Evolutionary conservation across 2,329 filamentous ascomycete genomes (phyloP).

Genomic region (Fusarium sp.): DNA sequence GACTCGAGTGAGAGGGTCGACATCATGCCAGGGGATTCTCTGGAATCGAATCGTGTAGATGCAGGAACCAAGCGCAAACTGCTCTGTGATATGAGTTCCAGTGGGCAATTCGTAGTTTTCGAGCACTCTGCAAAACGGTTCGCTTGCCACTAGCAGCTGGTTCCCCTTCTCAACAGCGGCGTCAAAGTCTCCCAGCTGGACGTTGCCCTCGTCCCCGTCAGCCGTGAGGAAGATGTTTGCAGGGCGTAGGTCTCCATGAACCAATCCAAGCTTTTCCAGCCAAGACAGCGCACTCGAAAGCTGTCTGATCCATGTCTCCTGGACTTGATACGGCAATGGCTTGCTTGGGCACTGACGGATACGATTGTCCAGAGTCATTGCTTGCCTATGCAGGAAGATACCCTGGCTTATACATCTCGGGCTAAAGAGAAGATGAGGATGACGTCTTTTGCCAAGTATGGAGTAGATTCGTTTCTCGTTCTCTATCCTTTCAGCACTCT

Average conservation of each 20-base stretch:
- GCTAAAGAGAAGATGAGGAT: constrained; percentile 11
- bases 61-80: constrained; percentile 15
- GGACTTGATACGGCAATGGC: neutral
- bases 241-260: constrained; percentile 1
- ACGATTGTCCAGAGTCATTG: neutral
- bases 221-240: neutral
- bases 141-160: neutral
- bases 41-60: constrained; percentile 10
- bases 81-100: constrained; percentile 5
- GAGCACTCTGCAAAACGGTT: constrained; percentile 1
- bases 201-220: neutral
- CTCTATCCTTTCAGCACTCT: neutral
- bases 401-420: constrained; percentile 1
- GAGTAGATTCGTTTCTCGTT: constrained; percentile 6
- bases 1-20: neutral
- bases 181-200: constrained; percentile 11
- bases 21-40: neutral
- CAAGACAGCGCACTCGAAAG: neutral
- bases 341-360: neutral
- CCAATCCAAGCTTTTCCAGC: constrained; percentile 3
- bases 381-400: constrained; percentile 18
- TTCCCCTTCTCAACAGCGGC: neutral
- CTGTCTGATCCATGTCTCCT: neutral
- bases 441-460: neutral
- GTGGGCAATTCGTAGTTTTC: neutral